Percentiles rank a stretch among this genome's conserved stretches.
phyloP scores from a whole-genome alignment of 2,329 filamentous ascomycete species.

The Neopestalotiopsis rosae region DNA sequence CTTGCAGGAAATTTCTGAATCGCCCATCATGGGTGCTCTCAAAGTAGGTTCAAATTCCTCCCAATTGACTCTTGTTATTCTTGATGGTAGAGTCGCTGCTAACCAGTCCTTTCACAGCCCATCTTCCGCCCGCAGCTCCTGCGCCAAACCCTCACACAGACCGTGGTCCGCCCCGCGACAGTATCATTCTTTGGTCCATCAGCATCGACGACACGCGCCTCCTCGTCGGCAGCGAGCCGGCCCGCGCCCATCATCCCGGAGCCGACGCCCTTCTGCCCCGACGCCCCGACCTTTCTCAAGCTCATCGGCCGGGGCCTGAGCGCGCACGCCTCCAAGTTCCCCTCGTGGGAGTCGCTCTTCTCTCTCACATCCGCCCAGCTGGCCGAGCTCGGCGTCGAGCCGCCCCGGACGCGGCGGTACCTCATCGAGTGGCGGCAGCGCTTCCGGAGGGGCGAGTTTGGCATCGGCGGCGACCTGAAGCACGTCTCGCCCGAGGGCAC shows the following conservation, averaged over 20 bases:
- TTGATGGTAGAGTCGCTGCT: not conserved
- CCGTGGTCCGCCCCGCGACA: slow-evolving; percentile 31
- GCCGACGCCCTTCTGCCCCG: slow-evolving; percentile 85
- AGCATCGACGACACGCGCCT: slow-evolving; percentile 36
- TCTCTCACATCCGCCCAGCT: slow-evolving; percentile 78
- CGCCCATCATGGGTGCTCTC: slow-evolving; percentile 21
- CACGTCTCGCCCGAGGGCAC: slow-evolving; percentile 64
- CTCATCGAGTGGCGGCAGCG: slow-evolving; percentile 86
- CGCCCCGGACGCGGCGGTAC: slow-evolving; percentile 81
- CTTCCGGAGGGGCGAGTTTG: slow-evolving; percentile 78
- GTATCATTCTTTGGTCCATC: slow-evolving; percentile 39
- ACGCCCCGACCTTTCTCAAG: slow-evolving; percentile 84
- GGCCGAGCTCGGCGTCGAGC: slow-evolving; percentile 84
- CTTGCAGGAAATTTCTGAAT: not conserved
- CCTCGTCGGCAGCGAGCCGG: slow-evolving; percentile 33
- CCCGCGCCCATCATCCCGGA: slow-evolving; percentile 54
- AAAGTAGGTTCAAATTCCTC: slow-evolving; percentile 15
- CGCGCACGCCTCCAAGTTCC: slow-evolving; percentile 84
- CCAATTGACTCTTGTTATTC: not conserved
- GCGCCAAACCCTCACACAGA: slow-evolving; percentile 28
- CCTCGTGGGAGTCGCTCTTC: slow-evolving; percentile 91
- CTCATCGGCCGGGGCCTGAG: slow-evolving; percentile 88
- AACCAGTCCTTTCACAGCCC: slow-evolving; percentile 25
- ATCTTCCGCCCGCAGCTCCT: slow-evolving; percentile 35
- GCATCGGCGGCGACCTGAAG: slow-evolving; percentile 81